Conservation (phyloP, 306 rosid species). For the Rubus idaeus region DNA sequence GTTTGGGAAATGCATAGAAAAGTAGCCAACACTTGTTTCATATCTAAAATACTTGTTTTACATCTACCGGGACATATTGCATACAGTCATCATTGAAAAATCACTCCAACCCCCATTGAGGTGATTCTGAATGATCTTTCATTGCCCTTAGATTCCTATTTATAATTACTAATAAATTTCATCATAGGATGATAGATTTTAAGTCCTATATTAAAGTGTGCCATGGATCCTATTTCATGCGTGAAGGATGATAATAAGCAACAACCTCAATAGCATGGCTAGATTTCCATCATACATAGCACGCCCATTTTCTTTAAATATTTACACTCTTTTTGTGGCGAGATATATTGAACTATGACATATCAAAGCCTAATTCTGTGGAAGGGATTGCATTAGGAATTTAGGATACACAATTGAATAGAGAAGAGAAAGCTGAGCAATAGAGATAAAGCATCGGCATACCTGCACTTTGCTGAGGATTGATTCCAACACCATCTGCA, state of each 20-base stretch:
- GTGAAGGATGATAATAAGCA: not conserved
- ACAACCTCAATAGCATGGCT: not conserved
- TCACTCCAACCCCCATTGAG: not conserved
- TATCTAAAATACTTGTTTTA: not conserved
- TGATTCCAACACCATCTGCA: conserved; percentile 97
- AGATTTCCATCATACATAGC: not conserved
- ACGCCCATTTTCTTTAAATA: not conserved
- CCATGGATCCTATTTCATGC: not conserved
- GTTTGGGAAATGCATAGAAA: no score
- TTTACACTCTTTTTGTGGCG: not conserved
- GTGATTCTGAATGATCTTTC: not conserved
- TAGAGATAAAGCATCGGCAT: conserved; percentile 23
- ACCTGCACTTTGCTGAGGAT: conserved; percentile 99
- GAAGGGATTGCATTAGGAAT: not conserved
- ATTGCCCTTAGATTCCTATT: not conserved
- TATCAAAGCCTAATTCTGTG: not conserved
- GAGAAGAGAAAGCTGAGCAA: not conserved
- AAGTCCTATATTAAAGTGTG: not conserved
- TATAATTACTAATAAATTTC: not conserved
- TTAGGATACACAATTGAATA: not conserved
- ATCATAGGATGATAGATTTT: not conserved
- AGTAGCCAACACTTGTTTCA: not conserved
- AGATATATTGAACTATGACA: not conserved
- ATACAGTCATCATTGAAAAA: not conserved
- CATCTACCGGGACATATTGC: not conserved